phyloP scores from a whole-genome alignment of 805 yeast genomes.

The Ascoidea tarda region DNA sequence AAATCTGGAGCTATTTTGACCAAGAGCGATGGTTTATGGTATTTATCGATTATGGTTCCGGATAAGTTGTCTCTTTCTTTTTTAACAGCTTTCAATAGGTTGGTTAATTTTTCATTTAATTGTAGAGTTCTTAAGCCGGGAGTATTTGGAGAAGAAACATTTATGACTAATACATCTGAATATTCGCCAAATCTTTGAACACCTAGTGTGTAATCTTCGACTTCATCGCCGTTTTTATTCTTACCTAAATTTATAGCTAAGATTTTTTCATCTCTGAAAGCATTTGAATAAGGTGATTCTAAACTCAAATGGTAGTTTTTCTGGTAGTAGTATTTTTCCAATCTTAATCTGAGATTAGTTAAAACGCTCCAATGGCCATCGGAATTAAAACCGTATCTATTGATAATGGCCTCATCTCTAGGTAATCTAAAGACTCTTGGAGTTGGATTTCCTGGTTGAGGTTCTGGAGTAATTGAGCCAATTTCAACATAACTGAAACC shows the following conservation, averaged over 20 bases:
- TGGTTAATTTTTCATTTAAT: conserved; percentile 56
- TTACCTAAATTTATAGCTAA: conserved; percentile 84
- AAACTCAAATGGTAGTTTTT: conserved; percentile 15
- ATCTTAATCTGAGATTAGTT: conserved; percentile 51
- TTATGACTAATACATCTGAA: conserved; percentile 83
- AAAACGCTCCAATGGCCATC: conserved; percentile 70
- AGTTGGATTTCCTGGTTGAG: conserved; percentile 90
- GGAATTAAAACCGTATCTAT: conserved; percentile 91
- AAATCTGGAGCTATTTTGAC: conserved; percentile 94
- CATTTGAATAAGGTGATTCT: conserved; percentile 20
- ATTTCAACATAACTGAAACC: conserved; percentile 89
- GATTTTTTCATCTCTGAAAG: conserved; percentile 50
- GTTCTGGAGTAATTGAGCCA: conserved; percentile 84
- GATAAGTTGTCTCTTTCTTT: conserved; percentile 44
- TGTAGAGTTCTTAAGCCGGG: conserved; percentile 89
- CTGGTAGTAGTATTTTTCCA: conserved; percentile 23
- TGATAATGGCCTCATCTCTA: conserved; percentile 80
- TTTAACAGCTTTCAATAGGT: conserved; percentile 53
- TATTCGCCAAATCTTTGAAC: conserved; percentile 66
- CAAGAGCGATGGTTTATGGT: conserved; percentile 54
- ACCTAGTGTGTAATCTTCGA: conserved; percentile 74
- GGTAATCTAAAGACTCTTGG: conserved; percentile 85
- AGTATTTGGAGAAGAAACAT: conserved; percentile 92
- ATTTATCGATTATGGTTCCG: conserved; percentile 24
- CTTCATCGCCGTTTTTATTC: conserved; percentile 84